Base-by-base conservation (phyloP, 257 asterid genomes). In the Euphrasia confusa region DNA sequence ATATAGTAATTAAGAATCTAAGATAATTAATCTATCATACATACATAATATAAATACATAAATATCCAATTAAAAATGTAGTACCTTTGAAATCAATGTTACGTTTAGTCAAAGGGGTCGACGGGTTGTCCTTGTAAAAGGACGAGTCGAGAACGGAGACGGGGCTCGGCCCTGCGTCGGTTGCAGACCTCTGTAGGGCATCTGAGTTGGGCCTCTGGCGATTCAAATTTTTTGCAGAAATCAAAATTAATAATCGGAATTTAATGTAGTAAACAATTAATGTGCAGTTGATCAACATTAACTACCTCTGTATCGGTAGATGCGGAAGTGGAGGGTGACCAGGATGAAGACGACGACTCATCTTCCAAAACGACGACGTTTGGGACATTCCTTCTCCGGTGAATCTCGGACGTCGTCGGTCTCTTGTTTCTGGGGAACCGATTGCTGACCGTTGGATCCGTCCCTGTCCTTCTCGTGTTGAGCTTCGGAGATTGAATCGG, bases 81-180 rank as follows among this genome's bases (percentile, higher is more conserved):
- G 49, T 73, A 89, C 97, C 97, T 87, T 76, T 72, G 84, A 89
- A 87, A 69, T 83, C 84, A 59, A 90, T 81, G 75, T 64, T 74
- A 49, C 92, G 91, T 67, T 79, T 87, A 75, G 83, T 81, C 5
- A 95, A 89, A 13, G 90, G 89, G 26, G 95, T 86, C 6, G 81
- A 56, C 1, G 86, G 78, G 14, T 87, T 94, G 60, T 87, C 95
- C 75, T 72, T 83, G 82, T 82, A 86, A 72, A 84, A 86, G 7
- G 89, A 84, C 35, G 95, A 83, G 73, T 87, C 97, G 14, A 89
- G 88, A 65, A 89, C 94, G 10, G 97, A 89, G 33, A 89, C 97
- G 12, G 97, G 97, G 57, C 95, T 87, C 39, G 95, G 87, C 37
- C 86, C 95, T 80, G 69, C 63, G 24, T 84, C 97, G 67, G 78